phyloP scores from a whole-genome alignment of 495 filamentous ascomycete species.

The Delitschia confertaspora region DNA sequence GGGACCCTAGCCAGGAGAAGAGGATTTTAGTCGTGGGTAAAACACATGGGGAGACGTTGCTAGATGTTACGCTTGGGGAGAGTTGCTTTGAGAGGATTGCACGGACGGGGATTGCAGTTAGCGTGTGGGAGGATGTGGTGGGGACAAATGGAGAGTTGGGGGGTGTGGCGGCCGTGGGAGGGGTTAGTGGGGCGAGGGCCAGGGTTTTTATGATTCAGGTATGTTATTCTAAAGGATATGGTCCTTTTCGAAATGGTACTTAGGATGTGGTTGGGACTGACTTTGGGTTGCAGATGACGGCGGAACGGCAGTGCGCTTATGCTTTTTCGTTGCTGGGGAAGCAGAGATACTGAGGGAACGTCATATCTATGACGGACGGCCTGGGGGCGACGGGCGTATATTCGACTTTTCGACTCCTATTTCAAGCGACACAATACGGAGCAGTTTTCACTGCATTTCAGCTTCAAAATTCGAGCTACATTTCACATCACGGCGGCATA shows the following conservation, averaged over 20 bases:
- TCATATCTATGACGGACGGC: too few relatives aligned
- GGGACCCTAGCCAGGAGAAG: constrained; percentile 52
- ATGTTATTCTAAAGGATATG: constrained; percentile 8
- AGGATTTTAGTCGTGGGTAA: constrained; percentile 67
- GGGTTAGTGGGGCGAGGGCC: constrained; percentile 56
- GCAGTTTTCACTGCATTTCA: too few relatives aligned
- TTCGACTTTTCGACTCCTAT: too few relatives aligned
- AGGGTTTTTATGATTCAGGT: constrained; percentile 76
- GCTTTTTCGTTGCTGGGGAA: constrained; percentile 31
- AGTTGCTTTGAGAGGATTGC: constrained; percentile 78
- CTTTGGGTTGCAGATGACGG: constrained; percentile 19
- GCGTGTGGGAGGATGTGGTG: constrained; percentile 72
- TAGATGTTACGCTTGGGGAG: constrained; percentile 78
- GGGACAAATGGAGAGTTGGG: constrained; percentile 62
- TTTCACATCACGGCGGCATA: too few relatives aligned
- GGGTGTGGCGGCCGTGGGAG: constrained; percentile 57
- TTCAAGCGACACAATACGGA: too few relatives aligned
- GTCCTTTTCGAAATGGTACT: not conserved
- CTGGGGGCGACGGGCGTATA: too few relatives aligned
- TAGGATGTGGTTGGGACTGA: not conserved
- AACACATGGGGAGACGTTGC: constrained; percentile 55
- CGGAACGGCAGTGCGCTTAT: constrained; percentile 27
- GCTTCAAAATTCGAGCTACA: too few relatives aligned
- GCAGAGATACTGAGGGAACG: constrained; percentile 29
- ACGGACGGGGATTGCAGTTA: constrained; percentile 74